These are phyloP conservation scores for Penicillium vulpinum DNA, from an alignment of 2,329 filamentous ascomycete species.

Conservation along the genomic window DNA sequence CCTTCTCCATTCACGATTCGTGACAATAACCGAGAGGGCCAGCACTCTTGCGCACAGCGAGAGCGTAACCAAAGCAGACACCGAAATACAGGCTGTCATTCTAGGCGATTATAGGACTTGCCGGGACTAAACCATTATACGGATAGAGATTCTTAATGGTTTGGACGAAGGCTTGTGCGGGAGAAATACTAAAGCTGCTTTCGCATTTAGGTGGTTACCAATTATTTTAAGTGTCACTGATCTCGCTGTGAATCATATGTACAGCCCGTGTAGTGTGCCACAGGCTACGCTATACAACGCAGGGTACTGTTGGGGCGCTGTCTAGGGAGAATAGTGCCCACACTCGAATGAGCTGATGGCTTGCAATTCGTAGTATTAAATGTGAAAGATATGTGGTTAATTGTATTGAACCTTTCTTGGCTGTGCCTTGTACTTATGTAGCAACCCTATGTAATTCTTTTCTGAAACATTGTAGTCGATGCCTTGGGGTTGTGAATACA, in stretches of 20 bases:
- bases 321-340: neutral
- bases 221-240: slow-evolving; percentile 10
- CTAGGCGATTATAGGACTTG: neutral
- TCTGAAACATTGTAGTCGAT: neutral
- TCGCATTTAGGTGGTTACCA: slow-evolving; percentile 12
- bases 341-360: neutral
- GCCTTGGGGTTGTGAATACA: neutral
- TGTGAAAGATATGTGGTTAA: neutral
- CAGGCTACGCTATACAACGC: slow-evolving; percentile 11
- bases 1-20: neutral
- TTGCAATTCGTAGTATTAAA: neutral
- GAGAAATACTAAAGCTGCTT: slow-evolving; percentile 16
- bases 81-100: neutral
- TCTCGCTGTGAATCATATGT: slow-evolving; percentile 22
- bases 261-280: slow-evolving; percentile 19
- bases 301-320: neutral
- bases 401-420: neutral
- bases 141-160: neutral
- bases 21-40: neutral
- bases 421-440: neutral
- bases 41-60: neutral
- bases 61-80: neutral
- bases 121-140: neutral
- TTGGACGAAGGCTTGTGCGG: slow-evolving; percentile 8
- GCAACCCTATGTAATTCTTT: neutral